These are phyloP conservation scores for Fraxinus dipetala DNA, from an alignment of 305 asterid species.

Conservation along the genomic window DNA sequence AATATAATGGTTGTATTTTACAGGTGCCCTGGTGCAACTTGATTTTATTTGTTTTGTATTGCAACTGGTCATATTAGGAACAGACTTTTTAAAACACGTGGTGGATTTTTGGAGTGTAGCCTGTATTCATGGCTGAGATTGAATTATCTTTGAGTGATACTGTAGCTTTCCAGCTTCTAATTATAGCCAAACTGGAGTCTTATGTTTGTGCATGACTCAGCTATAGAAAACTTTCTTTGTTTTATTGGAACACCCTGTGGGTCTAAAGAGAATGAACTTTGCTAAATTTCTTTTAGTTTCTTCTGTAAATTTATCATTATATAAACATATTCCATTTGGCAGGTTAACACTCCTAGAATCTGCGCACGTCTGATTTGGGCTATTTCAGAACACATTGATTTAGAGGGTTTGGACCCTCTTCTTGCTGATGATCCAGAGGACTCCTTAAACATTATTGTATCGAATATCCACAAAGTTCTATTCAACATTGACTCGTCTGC, in stretches of 20 bases:
- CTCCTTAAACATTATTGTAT: constrained; percentile 68
- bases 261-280: not conserved
- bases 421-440: constrained; percentile 97
- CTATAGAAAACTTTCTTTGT: not conserved
- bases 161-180: not conserved
- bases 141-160: not conserved
- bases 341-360: constrained; percentile 85
- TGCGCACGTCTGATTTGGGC: constrained; percentile 82
- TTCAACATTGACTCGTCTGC: constrained; percentile 80
- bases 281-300: not conserved
- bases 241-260: not conserved
- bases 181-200: not conserved
- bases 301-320: constrained; percentile 2
- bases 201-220: not conserved
- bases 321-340: constrained; percentile 32
- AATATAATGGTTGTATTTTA: not conserved
- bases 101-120: not conserved
- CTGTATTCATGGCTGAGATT: constrained; percentile 3
- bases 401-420: constrained; percentile 95
- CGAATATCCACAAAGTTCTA: constrained; percentile 78
- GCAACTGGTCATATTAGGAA: not conserved
- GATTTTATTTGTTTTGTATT: not conserved
- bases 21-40: not conserved
- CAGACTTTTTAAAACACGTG: not conserved
- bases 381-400: constrained; percentile 85